Percentiles rank a stretch among this genome's conserved stretches.
phyloP scores from a whole-genome alignment of 2,329 filamentous ascomycete species.

The Parascedosporium putredinis region DNA sequence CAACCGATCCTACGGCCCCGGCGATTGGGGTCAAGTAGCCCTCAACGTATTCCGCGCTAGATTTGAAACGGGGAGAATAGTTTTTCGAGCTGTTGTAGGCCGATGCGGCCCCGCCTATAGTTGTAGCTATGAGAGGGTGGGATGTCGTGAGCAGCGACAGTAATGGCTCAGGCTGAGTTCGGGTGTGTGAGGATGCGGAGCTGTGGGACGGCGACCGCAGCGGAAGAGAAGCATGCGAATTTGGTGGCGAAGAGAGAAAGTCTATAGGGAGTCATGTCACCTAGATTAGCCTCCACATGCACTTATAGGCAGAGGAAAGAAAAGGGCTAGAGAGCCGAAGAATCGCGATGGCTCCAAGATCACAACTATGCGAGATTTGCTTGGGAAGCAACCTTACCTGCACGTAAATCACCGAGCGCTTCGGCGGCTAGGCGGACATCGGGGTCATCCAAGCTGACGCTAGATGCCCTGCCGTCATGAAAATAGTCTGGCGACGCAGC shows the following conservation, averaged over 20 bases:
- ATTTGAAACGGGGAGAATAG: conserved; percentile 79
- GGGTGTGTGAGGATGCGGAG: conserved; percentile 16
- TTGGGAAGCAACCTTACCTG: conserved; percentile 43
- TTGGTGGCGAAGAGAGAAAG: conserved; percentile 54
- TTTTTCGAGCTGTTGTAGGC: conserved; percentile 84
- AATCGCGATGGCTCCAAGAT: too few relatives aligned
- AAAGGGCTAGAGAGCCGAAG: too few relatives aligned
- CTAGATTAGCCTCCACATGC: conserved; percentile 12
- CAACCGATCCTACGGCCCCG: conserved; percentile 75
- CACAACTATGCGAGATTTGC: too few relatives aligned
- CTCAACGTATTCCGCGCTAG: conserved; percentile 85
- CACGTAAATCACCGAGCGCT: conserved; percentile 62
- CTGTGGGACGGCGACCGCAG: conserved; percentile 23
- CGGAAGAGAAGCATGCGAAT: conserved; percentile 30
- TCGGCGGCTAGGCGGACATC: conserved; percentile 63
- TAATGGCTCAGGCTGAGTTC: conserved; percentile 51
- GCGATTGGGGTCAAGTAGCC: conserved; percentile 77
- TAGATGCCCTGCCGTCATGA: conserved; percentile 33
- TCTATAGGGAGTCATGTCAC: conserved; percentile 35
- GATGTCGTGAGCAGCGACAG: conserved; percentile 79
- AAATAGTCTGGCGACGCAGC: conserved; percentile 36
- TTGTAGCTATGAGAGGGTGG: conserved; percentile 75
- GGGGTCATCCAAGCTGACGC: conserved; percentile 53
- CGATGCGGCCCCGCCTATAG: conserved; percentile 73
- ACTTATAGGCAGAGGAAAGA: conserved; percentile 7